phyloP scores from a whole-genome alignment of 139 green algal genomes.

The Chlamydomonas sphaeroides region DNA sequence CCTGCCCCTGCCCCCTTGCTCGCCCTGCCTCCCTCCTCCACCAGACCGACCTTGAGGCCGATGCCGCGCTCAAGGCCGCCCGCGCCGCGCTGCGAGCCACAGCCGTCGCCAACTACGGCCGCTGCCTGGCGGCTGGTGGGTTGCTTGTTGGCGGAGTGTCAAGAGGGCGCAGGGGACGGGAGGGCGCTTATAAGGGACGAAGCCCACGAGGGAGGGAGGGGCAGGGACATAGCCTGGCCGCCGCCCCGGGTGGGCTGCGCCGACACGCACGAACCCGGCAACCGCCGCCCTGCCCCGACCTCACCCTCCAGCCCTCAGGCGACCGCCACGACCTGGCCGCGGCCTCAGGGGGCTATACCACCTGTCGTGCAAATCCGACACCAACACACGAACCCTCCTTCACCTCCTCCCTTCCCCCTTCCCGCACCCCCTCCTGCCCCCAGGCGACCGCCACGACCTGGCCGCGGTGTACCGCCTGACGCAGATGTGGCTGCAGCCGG shows the following conservation, averaged over 20 bases:
- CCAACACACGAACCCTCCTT: no score
- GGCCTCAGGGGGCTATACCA: no score
- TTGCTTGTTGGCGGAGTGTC: background rate
- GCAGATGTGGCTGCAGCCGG: conserved; percentile 78
- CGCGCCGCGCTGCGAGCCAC: background rate
- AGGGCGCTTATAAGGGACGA: no score
- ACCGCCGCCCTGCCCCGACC: no score
- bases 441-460: conserved; percentile 47
- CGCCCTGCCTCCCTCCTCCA: conserved; percentile 53
- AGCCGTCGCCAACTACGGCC: conserved; percentile 6
- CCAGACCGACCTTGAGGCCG: conserved; percentile 63
- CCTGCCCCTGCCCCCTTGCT: background rate
- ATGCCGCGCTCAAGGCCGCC: conserved; percentile 44
- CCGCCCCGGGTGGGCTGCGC: no score
- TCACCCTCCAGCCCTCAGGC: background rate
- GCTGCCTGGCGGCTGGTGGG: conserved; percentile 24
- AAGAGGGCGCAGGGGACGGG: no score
- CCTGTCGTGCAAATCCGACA: no score
- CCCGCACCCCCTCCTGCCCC: background rate
- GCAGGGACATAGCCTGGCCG: no score
- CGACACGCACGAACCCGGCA: no score
- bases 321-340: no score
- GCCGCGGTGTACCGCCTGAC: conserved; percentile 73
- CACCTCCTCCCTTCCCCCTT: background rate
- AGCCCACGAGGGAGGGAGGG: no score